Evolutionary conservation across 768 basidiomycete genomes (phyloP).

Genomic region (Leccinum variicolor): DNA sequence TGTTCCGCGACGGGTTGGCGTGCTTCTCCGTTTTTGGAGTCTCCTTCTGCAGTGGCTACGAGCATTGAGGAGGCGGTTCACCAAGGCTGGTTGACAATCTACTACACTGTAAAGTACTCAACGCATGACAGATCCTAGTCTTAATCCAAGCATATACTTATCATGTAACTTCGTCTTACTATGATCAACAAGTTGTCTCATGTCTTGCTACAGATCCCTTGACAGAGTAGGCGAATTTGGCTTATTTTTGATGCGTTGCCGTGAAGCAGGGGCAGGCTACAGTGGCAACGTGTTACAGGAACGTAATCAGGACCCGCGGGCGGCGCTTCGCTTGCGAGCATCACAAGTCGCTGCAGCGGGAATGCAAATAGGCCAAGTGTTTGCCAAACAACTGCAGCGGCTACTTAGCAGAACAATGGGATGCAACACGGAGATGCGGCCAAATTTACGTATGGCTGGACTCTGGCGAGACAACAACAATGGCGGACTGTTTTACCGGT

Average conservation of each 20-base stretch:
- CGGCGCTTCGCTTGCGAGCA: constrained; percentile 1
- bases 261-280: constrained; percentile 7
- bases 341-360: neutral
- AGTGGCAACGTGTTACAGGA: constrained; percentile 9
- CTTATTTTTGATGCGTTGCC: constrained; percentile 2
- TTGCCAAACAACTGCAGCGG: constrained; percentile 2
- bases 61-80: constrained; percentile 7
- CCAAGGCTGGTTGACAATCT: constrained; percentile 5
- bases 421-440: neutral
- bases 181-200: constrained; percentile 1
- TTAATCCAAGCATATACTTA: neutral
- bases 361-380: constrained; percentile 2
- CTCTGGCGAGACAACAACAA: constrained; percentile 18
- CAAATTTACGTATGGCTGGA: constrained; percentile 10
- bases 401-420: constrained; percentile 1
- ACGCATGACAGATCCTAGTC: neutral
- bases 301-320: constrained; percentile 1
- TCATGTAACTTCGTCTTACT: neutral
- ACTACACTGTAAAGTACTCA: neutral
- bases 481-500: constrained; percentile 3
- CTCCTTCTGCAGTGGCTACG: constrained; percentile 29
- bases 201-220: constrained; percentile 2
- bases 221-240: constrained; percentile 15
- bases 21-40: constrained; percentile 22
- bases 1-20: neutral